Conservation (phyloP, 495 filamentous ascomycete genomes). For the Coniosporium apollinis region DNA sequence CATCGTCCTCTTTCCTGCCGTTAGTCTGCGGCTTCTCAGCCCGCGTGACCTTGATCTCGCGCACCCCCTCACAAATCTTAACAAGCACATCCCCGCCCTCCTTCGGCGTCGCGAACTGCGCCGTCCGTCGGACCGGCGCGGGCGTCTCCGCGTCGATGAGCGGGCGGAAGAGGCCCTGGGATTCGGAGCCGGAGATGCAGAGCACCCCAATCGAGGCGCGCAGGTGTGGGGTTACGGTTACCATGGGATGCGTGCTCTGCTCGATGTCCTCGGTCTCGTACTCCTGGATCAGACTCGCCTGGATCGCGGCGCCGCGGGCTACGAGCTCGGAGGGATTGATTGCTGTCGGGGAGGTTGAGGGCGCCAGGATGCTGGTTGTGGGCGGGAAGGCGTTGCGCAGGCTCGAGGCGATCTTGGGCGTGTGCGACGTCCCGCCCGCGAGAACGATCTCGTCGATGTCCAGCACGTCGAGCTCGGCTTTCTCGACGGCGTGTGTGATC, state of each 20-base stretch:
- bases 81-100: conserved; percentile 75
- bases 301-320: conserved; percentile 82
- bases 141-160: conserved; percentile 75
- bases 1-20: conserved; percentile 35
- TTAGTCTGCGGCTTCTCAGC: conserved; percentile 61
- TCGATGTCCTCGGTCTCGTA: conserved; percentile 89
- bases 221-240: conserved; percentile 85
- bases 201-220: conserved; percentile 77
- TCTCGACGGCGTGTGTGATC: conserved; percentile 70
- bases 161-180: conserved; percentile 51
- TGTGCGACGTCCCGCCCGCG: conserved; percentile 83
- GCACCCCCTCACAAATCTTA: conserved; percentile 67
- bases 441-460: conserved; percentile 94
- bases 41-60: conserved; percentile 81
- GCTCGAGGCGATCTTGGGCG: conserved; percentile 72
- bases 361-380: conserved; percentile 63
- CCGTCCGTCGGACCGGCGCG: conserved; percentile 68
- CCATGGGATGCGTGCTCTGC: conserved; percentile 86
- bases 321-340: conserved; percentile 87
- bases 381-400: conserved; percentile 63
- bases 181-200: conserved; percentile 42
- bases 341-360: conserved; percentile 54
- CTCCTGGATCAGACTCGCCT: conserved; percentile 80
- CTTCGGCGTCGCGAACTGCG: conserved; percentile 54
- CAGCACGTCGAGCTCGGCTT: conserved; percentile 79